phyloP scores from a whole-genome alignment of 352 stramenopile genomes.

The Pythium volutum region DNA sequence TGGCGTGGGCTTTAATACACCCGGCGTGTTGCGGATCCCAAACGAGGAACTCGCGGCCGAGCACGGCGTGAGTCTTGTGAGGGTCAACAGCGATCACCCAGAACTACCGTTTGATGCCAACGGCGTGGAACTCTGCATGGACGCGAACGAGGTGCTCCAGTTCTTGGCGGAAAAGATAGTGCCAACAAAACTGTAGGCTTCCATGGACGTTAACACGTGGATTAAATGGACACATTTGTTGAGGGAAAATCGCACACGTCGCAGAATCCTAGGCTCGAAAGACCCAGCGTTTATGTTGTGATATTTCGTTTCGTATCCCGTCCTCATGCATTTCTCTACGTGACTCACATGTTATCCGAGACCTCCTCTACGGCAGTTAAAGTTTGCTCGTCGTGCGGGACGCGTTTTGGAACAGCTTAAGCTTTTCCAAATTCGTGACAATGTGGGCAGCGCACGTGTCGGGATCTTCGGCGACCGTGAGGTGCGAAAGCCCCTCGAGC shows the following conservation, averaged over 20 bases:
- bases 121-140: conserved; percentile 38
- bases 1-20: conserved; percentile 72
- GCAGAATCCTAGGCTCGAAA: too few species aligned
- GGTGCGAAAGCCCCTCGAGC: conserved; percentile 8
- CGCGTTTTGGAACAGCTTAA: conserved; percentile 4
- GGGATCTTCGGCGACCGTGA: conserved; percentile 19
- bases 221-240: too few species aligned
- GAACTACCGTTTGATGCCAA: conserved; percentile 56
- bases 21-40: conserved; percentile 49
- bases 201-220: neutral
- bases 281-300: too few species aligned
- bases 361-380: too few species aligned
- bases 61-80: conserved; percentile 48
- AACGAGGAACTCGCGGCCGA: conserved; percentile 45
- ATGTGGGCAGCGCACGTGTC: conserved; percentile 14
- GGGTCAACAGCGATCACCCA: conserved; percentile 50
- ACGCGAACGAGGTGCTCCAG: conserved; percentile 44
- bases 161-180: conserved; percentile 27
- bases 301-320: too few species aligned
- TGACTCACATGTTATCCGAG: too few species aligned
- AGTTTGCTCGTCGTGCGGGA: neutral
- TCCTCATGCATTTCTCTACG: too few species aligned
- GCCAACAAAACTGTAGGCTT: neutral
- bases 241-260: too few species aligned
- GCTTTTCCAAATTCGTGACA: conserved; percentile 4